Conservation (phyloP, 768 basidiomycete genomes). For the Melanogaster broomeanus region DNA sequence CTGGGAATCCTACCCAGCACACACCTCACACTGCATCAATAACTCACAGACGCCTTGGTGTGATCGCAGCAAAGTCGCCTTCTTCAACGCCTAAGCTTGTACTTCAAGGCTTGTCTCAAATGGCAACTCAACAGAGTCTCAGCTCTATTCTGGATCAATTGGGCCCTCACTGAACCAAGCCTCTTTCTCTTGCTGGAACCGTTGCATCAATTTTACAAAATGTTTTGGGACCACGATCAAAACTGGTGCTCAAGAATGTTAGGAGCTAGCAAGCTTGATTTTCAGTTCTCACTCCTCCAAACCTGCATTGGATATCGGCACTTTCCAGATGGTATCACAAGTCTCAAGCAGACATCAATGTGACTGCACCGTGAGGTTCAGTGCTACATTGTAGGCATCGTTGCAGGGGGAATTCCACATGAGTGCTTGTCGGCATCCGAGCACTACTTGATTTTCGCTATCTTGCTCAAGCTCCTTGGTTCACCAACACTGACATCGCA, state of each 20-base stretch:
- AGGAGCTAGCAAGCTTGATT: constrained; percentile 35
- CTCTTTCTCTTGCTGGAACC: constrained; percentile 37
- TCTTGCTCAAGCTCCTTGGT: no score
- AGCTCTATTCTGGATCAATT: constrained; percentile 38
- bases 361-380: constrained; percentile 39
- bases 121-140: constrained; percentile 6
- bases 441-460: no score
- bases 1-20: no score
- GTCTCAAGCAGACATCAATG: constrained; percentile 42
- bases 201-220: constrained; percentile 41
- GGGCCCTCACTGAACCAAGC: constrained; percentile 33
- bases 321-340: constrained; percentile 40
- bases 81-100: no score
- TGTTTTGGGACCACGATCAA: constrained; percentile 40
- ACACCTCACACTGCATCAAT: no score
- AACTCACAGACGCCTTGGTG: no score
- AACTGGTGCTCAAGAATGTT: constrained; percentile 40
- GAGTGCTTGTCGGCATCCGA: no score
- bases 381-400: constrained; percentile 32
- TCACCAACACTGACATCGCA: no score
- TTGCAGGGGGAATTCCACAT: constrained; percentile 17
- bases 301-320: constrained; percentile 35
- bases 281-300: constrained; percentile 37
- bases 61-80: no score
- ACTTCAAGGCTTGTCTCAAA: neutral